Evolutionary conservation across 1,139 yeast species (phyloP), one percentile per base, ranked within the genome.

Genomic region (Wickerhamomyces sp.): DNA sequence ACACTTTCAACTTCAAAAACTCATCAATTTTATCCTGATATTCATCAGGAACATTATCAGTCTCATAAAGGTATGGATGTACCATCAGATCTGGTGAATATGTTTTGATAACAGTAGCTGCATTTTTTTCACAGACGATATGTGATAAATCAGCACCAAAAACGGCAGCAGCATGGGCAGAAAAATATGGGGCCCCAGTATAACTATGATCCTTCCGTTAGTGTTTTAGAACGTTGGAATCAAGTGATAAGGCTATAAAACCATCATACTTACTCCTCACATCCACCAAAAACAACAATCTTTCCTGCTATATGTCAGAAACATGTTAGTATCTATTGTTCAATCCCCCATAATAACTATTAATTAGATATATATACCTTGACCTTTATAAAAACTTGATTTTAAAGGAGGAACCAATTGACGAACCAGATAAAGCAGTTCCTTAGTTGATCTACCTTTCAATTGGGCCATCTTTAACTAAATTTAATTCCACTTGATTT

Each of bases 31-130:
- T 44, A 1, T n/a, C 54, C 48, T 29, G 27, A n/a, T 36, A 39
- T 23, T 44, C 27, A 1, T 32, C 33, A 6, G 57, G 63, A 23
- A 55, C 55, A 34, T 55, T 55, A 27, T 57, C 54, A 2, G 56
- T 52, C 34, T 59, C 60, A 29, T 64, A 57, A 56, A 93, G 65
- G 61, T 88, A 89, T 0, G 99, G 99, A 66, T 93, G 98, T 3
- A 93, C 95, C 97, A 93, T 93, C 44, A 93, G 68, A 61, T 93
- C 93, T 0, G 99, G 98, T 9, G 95, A 80, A 64, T 93, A 93
- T 39, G 84, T 67, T 65, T 93, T 93, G 60, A 93, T 90, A 10
- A 88, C 83, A 0, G 83, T 68, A 1, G 88, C 94, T 0, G 98
- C 98, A 36, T 67, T 67, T 45, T 70, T 66, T 56, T 89, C 96